A percentile compares a stretch with the other conserved stretches of the same genome.
These are phyloP conservation scores for Sungouiella blattae DNA, from an alignment of 805 yeast species.

Conservation along the genomic window DNA sequence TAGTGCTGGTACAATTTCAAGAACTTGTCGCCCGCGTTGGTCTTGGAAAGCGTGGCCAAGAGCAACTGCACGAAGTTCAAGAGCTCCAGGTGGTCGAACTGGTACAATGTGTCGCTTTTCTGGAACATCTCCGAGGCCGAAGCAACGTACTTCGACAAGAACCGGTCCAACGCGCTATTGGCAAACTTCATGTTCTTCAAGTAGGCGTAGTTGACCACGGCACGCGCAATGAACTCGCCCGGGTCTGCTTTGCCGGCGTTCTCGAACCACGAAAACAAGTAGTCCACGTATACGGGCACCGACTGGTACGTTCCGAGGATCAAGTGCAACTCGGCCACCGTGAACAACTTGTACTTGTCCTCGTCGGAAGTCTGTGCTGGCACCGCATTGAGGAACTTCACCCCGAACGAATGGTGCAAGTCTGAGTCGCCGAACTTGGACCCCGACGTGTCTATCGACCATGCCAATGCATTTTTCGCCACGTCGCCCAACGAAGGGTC, in stretches of 20 bases:
- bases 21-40: conserved; percentile 48
- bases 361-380: conserved; percentile 19
- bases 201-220: conserved; percentile 71
- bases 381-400: conserved; percentile 48
- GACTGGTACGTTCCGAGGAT: conserved; percentile 62
- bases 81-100: conserved; percentile 41
- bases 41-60: conserved; percentile 52
- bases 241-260: conserved; percentile 16
- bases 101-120: conserved; percentile 9
- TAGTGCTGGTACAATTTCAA: conserved; percentile 52
- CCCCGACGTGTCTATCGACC: conserved; percentile 48
- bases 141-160: conserved; percentile 17
- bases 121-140: conserved; percentile 25
- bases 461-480: conserved; percentile 60
- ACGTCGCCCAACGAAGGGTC: conserved; percentile 57
- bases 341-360: conserved; percentile 39
- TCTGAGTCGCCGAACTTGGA: conserved; percentile 69
- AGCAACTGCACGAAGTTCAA: conserved; percentile 71
- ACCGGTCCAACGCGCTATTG: conserved; percentile 24
- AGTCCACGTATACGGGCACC: conserved; percentile 36
- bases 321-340: conserved; percentile 72
- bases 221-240: conserved; percentile 45
- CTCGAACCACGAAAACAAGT: conserved; percentile 43
- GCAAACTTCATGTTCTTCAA: conserved; percentile 66
- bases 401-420: conserved; percentile 71